These are phyloP conservation scores for Syzygium syzygioides DNA, from an alignment of 441 rosid genomes.

Conservation along the genomic window DNA sequence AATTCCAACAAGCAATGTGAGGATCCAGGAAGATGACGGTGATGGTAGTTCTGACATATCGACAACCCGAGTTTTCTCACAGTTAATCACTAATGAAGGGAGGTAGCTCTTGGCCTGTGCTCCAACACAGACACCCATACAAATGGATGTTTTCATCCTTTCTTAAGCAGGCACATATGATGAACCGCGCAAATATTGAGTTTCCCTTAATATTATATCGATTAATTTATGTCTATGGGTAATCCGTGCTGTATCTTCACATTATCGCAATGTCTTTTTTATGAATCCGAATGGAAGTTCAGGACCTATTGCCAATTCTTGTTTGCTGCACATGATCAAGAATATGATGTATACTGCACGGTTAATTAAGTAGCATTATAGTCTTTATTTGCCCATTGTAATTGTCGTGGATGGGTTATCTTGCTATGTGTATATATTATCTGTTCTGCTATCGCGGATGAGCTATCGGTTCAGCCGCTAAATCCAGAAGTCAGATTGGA, in stretches of 20 bases:
- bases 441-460: not conserved
- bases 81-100: constrained; percentile 71
- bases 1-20: constrained; percentile 11
- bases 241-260: not conserved
- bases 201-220: not conserved
- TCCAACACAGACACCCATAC: not conserved
- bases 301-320: not conserved
- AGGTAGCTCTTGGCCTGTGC: constrained; percentile 29
- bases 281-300: not conserved
- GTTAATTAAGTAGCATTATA: not conserved
- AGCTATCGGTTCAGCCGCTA: not conserved
- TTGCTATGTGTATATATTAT: not conserved
- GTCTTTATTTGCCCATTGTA: not conserved
- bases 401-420: not conserved
- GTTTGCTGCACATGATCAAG: not conserved
- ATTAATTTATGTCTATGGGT: not conserved
- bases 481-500: not conserved
- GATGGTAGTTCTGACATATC: constrained; percentile 44
- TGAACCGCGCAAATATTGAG: not conserved
- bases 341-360: not conserved
- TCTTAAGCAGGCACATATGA: not conserved
- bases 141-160: not conserved
- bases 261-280: not conserved
- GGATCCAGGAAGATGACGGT: constrained; percentile 22
- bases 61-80: constrained; percentile 69